Evolutionary conservation across 805 yeast species (phyloP).

Genomic region (Candida coquimbonensis): DNA sequence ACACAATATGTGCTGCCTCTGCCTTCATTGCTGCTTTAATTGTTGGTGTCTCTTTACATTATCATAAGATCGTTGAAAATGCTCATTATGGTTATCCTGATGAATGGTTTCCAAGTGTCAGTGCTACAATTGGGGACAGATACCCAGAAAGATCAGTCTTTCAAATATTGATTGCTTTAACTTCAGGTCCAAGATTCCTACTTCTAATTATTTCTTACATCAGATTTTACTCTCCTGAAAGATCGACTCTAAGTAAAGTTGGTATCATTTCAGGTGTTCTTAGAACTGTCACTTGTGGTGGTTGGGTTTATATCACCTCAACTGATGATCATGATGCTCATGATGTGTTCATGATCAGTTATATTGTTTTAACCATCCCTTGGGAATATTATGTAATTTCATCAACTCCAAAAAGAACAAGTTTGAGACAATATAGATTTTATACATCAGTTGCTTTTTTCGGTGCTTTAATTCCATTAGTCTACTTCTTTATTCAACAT

Average conservation of each 20-base stretch:
- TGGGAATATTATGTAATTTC: constrained; percentile 70
- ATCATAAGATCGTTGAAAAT: constrained; percentile 80
- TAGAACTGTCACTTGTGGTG: constrained; percentile 96
- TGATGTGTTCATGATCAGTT: constrained; percentile 90
- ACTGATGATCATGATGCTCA: constrained; percentile 97
- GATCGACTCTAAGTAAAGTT: constrained; percentile 29
- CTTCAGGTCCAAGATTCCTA: constrained; percentile 87
- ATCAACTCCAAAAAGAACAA: constrained; percentile 40
- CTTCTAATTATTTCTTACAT: constrained; percentile 48
- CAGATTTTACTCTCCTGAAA: constrained; percentile 31
- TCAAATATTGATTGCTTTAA: constrained; percentile 85
- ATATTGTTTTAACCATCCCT: constrained; percentile 83
- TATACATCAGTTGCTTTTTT: constrained; percentile 58
- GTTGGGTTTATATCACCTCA: constrained; percentile 96
- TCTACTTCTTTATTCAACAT: constrained; percentile 88
- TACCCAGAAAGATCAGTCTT: constrained; percentile 93
- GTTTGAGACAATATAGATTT: constrained; percentile 45
- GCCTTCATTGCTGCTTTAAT: constrained; percentile 73
- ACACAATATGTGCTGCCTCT: constrained; percentile 59
- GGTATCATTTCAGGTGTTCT: constrained; percentile 59
- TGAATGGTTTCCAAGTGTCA: constrained; percentile 98
- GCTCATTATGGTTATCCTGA: constrained; percentile 88
- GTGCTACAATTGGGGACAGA: constrained; percentile 94
- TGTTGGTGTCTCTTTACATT: constrained; percentile 75
- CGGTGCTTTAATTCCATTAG: constrained; percentile 66